Evolutionary conservation across 176 grass and related monocot species (phyloP).

Genomic region (Triticum turgidum): DNA sequence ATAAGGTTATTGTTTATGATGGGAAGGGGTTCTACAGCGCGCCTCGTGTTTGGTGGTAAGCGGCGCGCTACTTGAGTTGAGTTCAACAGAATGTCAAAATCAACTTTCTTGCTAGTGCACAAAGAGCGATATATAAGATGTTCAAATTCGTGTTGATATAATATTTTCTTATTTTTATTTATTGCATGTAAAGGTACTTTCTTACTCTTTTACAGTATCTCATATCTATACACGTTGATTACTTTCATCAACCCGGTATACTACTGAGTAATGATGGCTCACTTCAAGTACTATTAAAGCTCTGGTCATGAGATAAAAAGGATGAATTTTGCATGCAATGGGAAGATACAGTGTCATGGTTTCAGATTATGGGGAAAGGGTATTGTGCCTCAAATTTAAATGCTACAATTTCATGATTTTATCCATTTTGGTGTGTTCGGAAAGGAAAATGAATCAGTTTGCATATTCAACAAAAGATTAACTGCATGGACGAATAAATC

Average conservation of each 20-base stretch:
- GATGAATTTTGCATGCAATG: background rate
- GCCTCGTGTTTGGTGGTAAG: slow-evolving; percentile 96
- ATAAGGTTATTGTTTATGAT: slow-evolving; percentile 87
- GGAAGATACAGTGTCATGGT: background rate
- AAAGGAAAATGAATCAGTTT: background rate
- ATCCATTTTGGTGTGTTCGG: background rate
- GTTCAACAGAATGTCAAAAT: background rate
- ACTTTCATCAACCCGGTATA: background rate
- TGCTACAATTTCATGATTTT: background rate
- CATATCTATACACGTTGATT: background rate
- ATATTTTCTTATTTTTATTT: background rate
- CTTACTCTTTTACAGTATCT: background rate
- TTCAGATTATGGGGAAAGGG: background rate
- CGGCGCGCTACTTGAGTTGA: background rate
- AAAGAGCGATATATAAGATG: background rate
- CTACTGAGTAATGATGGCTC: background rate
- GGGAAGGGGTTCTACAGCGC: slow-evolving; percentile 82
- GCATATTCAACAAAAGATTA: background rate
- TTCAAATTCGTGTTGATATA: background rate
- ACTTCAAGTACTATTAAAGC: background rate
- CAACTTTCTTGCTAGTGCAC: background rate
- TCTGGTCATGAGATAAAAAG: background rate
- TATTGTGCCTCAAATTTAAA: background rate
- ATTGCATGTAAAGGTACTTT: background rate
- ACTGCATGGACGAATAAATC: background rate